Evolutionary conservation across 768 basidiomycete species (phyloP), one percentile per base, ranked within the genome.

Genomic region (Podaxis sp.): DNA sequence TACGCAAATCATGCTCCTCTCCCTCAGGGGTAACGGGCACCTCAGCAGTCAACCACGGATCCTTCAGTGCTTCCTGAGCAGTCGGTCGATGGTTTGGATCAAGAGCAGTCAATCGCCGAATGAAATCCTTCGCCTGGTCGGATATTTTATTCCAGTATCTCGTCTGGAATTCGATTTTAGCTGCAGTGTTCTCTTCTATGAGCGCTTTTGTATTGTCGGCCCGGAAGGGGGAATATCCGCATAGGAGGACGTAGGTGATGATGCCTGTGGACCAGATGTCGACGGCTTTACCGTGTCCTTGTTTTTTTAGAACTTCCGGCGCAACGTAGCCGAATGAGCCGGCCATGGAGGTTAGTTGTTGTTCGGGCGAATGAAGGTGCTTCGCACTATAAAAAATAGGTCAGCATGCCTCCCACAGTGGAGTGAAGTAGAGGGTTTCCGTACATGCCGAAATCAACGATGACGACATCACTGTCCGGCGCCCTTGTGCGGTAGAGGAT

Each of bases 371-470:
- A 64, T 91, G 84, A 2, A 95, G 76, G 66, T 95, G 93, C 70
- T 95, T 95, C 11, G 93, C 92, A 59, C 93, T 94, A 70, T 1
- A 22, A 49, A 36, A 11, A 24, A 13, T 28, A 15, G 11, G 20
- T 63, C 46, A 46, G 44, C 24, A 41, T 36, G 50, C 13, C 38
- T 62, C 22, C 24, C 51, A 17, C 28, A 10, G 52, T 38, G 48
- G 11, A 38, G 30, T 22, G 56, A 52, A 30, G n/a, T 38, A 60
- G 24, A 44, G 57, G 20, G 24, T 48, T 17, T 30, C 76, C 88
- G 17, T 67, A 94, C 93, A 99, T 98, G 66, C 97, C 97, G 70
- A 99, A 99, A 75, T 99, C 97, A 5, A 87, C 96, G 48, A 99
- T 95, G 61, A 99, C 96, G 55, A 99, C 83, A 66, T 90, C 90